Evolutionary conservation across 2,329 filamentous ascomycete species (phyloP), one percentile per base, ranked within the genome.

Genomic region (Aspergillus sp.): DNA sequence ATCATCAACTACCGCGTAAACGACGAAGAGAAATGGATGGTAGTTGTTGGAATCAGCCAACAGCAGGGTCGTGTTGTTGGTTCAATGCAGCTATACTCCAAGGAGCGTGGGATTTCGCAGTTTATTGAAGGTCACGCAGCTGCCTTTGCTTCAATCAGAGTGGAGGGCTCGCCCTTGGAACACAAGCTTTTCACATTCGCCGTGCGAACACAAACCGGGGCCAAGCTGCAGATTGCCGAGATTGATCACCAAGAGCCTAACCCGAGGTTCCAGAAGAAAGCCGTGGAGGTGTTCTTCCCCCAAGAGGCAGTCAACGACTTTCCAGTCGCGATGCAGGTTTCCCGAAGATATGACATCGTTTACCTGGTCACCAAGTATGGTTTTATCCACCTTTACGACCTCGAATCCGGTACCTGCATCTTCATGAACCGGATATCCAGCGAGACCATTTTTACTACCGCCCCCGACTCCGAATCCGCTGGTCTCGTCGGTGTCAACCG

Each of bases 371-470:
- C 95, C 60, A 99, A 99, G 79, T 99, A 97, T 74, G 95, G 95
- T 57, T 99, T 98, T 81, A 98, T 99, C 72, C 95, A 99, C 80
- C 87, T 99, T 25, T 98, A 99, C 81, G 96, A 99, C 74, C 87
- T 99, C 60, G 96, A 99, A 83, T 95, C 91, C 7, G 96, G 92
- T 61, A 91, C 91, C 13, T 96, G 92, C 77, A 95, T 99, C 76
- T 99, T 97, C 86, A 96, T 99, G 93, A 99, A 99, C 85, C 91
- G 96, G 71, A 99, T 99, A 73, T 99, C 95, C 38, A 97, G 93
- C 83, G 95, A 99, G 76, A 99, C 95, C 28, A 98, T 99, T 76
- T 99, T 99, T 82, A 96, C 94, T 28, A 97, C 93, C 22, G 90
- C 92, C 51, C 82, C 89, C 41, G 95, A 99, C 76, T 85, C 86